These are phyloP conservation scores for Postia placenta DNA, from an alignment of 768 basidiomycete species.

Conservation along the genomic window DNA sequence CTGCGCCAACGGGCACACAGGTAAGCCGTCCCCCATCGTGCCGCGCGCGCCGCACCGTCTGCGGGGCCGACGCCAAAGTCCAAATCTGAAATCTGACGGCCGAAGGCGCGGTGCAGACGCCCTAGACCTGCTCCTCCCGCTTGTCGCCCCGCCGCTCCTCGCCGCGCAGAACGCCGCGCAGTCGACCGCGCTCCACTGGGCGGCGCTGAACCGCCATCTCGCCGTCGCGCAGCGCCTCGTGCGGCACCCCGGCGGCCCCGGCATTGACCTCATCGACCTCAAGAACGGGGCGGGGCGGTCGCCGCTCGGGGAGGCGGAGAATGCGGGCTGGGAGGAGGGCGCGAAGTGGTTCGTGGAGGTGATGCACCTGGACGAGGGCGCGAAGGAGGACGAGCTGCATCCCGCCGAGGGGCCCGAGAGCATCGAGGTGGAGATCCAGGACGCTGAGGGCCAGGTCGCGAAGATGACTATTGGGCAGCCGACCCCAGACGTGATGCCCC, in stretches of 20 bases:
- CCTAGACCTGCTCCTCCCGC: conserved; percentile 66
- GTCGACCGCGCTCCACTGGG: conserved; percentile 92
- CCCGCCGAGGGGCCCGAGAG: conserved; percentile 31
- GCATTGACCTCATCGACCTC: conserved; percentile 65
- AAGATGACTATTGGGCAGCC: conserved; percentile 38
- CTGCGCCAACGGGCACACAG: conserved; percentile 82
- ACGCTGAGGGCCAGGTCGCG: conserved; percentile 64
- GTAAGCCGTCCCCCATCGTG: conserved; percentile 34
- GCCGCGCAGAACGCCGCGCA: conserved; percentile 59
- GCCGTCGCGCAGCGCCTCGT: conserved; percentile 54
- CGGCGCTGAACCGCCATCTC: conserved; percentile 78
- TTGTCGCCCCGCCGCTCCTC: conserved; percentile 47
- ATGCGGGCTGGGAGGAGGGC: conserved; percentile 77
- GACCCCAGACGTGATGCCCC: background rate
- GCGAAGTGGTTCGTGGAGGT: conserved; percentile 76
- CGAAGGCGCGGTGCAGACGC: conserved; percentile 57
- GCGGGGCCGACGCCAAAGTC: background rate
- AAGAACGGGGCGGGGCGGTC: conserved; percentile 70
- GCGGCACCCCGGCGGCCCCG: conserved; percentile 47
- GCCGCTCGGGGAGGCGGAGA: conserved; percentile 78
- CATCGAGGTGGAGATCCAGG: conserved; percentile 66
- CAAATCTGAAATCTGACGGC: conserved; percentile 35
- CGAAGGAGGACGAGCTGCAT: conserved; percentile 32
- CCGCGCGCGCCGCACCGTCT: background rate
- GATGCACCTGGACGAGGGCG: conserved; percentile 64